These are phyloP conservation scores for Actinomucor elegans DNA, from an alignment of 371 early-diverging fungal genomes.

Conservation along the genomic window DNA sequence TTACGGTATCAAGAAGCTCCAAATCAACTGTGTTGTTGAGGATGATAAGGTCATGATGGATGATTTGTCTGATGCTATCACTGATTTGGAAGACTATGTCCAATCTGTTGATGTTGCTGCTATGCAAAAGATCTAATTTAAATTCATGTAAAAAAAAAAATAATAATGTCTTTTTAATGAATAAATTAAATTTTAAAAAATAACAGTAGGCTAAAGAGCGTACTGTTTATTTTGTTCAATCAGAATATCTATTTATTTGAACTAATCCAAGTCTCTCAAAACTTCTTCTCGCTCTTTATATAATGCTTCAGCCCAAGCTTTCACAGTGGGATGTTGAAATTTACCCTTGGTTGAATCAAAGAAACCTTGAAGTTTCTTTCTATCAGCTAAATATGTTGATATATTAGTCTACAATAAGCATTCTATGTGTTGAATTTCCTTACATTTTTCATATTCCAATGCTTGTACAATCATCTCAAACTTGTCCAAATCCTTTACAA, in stretches of 20 bases:
- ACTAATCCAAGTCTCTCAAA: slow-evolving; percentile 7
- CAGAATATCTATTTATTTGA: too few species aligned
- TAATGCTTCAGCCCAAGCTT: slow-evolving; percentile 81
- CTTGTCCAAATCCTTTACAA: slow-evolving; percentile 93
- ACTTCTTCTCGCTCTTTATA: slow-evolving; percentile 60
- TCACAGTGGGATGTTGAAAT: slow-evolving; percentile 80
- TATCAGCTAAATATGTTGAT: slow-evolving; percentile 60
- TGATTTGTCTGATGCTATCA: slow-evolving; percentile 79
- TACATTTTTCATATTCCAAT: slow-evolving; percentile 86
- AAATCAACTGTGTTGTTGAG: slow-evolving; percentile 91
- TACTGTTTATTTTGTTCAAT: slow-evolving; percentile 4
- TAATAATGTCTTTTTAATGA: too few species aligned
- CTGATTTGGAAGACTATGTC: slow-evolving; percentile 80
- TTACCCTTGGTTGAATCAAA: slow-evolving; percentile 78
- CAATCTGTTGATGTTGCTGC: slow-evolving; percentile 94
- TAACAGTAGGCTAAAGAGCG: too few species aligned
- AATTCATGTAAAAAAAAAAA: too few species aligned
- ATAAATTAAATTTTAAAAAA: too few species aligned
- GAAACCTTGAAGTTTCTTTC: slow-evolving; percentile 69
- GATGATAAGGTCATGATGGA: slow-evolving; percentile 83
- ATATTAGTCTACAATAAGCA: too few species aligned
- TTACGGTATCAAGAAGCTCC: slow-evolving; percentile 88
- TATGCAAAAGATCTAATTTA: slow-evolving; percentile 94
- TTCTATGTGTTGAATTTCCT: slow-evolving; percentile 10
- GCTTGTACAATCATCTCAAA: slow-evolving; percentile 95